Evolutionary conservation across 441 rosid species (phyloP), one percentile per base, ranked within the genome.

Genomic region (Erodium texanum): DNA sequence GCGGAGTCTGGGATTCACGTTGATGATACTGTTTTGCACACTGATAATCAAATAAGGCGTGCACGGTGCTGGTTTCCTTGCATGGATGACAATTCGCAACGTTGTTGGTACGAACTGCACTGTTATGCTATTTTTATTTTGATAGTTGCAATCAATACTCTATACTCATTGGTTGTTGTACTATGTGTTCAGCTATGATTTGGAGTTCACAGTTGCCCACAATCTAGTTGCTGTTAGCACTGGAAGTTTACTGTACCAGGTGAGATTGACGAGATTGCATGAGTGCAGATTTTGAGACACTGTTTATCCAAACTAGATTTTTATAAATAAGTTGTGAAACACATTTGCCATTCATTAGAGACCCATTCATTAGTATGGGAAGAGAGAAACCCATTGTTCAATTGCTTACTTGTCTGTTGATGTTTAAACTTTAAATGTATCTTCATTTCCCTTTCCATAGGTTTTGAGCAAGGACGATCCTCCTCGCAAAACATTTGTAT

Each of bases 11-110:
- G 99, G 64, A 86, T 94, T 80, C 96, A 94, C 72, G 87, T 91
- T 76, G 81, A 84, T 58, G 86, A 74, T 76, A 85, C 84, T 73
- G 87, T 89, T 73, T 74, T 94, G n/a, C 96, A 89, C 73, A 91
- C 96, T 36, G 85, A 91, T 79, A 93, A 88, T 76, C 99, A 94
- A 76, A 80, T 94, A 71, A 80, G 96, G 81, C 96, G 97, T 72
- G 96, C 97, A 38, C 85, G 97, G 34, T 91, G 97, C 74, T 94
- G 99, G 99, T 91, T 94, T 75, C 99, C 97, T 64, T 94, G 97
- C 75, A 78, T 89, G 52, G 97, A 94, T 64, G 92, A 87, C 66
- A 84, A 78, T 71, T 84, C 81, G 66, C 97, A 94, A 81, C 85
- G 87, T 54, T 94, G 96, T 88, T 82, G 99, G 99, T 94, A 86